Evolutionary conservation across 805 yeast genomes (phyloP).

Genomic region (Blastobotrys robertii): DNA sequence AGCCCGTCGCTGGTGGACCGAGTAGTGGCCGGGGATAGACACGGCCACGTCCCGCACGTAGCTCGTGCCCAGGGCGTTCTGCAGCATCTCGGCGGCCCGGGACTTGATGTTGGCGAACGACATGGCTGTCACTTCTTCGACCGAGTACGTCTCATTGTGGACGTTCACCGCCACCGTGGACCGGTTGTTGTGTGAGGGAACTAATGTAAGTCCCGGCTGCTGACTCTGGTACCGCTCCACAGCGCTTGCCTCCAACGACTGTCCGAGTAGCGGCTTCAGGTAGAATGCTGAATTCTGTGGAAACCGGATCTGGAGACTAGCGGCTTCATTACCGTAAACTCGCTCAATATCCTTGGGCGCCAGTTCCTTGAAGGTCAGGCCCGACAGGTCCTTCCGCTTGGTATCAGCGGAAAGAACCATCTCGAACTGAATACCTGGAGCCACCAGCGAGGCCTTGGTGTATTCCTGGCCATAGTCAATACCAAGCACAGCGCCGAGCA

Average conservation of each 20-base stretch:
- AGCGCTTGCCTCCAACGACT: constrained; percentile 28
- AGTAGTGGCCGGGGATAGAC: constrained; percentile 66
- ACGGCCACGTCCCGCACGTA: constrained; percentile 60
- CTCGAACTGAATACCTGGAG: constrained; percentile 85
- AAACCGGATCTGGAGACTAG: constrained; percentile 57
- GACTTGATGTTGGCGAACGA: constrained; percentile 50
- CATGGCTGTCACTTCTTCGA: constrained; percentile 87
- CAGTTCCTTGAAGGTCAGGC: constrained; percentile 52
- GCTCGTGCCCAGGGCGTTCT: constrained; percentile 28
- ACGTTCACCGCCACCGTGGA: constrained; percentile 47
- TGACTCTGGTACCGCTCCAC: constrained; percentile 38
- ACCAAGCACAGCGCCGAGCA: constrained; percentile 58
- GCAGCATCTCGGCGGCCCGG: constrained; percentile 56
- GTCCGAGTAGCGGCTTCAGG: constrained; percentile 64
- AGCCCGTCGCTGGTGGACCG: constrained; percentile 57
- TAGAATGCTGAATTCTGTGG: constrained; percentile 62
- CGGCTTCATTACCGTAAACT: constrained; percentile 67
- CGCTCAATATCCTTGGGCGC: constrained; percentile 37
- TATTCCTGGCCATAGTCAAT: constrained; percentile 83
- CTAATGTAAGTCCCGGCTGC: constrained; percentile 51
- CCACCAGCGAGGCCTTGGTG: constrained; percentile 79
- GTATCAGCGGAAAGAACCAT: constrained; percentile 83
- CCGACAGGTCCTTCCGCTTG: constrained; percentile 80
- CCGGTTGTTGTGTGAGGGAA: constrained; percentile 36
- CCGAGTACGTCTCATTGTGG: constrained; percentile 40